Conservation (phyloP, 2,329 filamentous ascomycete species). For the Stemphylium vesicarium region DNA sequence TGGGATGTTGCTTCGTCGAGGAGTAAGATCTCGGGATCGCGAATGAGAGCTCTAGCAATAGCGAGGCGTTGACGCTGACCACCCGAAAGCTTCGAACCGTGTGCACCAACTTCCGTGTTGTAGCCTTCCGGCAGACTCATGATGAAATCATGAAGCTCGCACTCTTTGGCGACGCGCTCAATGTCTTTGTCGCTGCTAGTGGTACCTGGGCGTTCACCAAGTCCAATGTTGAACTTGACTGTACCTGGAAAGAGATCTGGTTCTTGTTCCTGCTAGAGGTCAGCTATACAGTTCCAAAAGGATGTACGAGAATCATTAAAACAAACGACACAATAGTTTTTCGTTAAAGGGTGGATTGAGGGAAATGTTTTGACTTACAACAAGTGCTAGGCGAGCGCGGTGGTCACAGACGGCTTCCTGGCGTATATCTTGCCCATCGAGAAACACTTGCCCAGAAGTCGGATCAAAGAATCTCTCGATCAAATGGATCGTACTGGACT, state of each 20-base stretch:
- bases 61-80: constrained; percentile 56
- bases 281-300: background rate
- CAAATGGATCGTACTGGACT: constrained; percentile 55
- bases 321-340: too few species aligned
- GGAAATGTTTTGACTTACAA: constrained; percentile 30
- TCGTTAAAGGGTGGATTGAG: too few species aligned
- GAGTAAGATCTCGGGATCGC: constrained; percentile 55
- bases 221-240: constrained; percentile 52
- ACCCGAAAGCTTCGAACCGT: constrained; percentile 53
- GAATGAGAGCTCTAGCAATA: constrained; percentile 54
- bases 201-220: constrained; percentile 46
- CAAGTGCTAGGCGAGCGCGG: constrained; percentile 51
- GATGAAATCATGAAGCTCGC: constrained; percentile 57
- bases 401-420: constrained; percentile 46
- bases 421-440: constrained; percentile 53
- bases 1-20: constrained; percentile 57
- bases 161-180: constrained; percentile 48
- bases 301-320: too few species aligned
- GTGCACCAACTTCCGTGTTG: constrained; percentile 53
- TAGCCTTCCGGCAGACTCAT: constrained; percentile 56
- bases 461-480: constrained; percentile 56
- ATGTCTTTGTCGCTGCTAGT: constrained; percentile 36
- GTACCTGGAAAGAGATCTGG: constrained; percentile 54
- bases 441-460: constrained; percentile 46
- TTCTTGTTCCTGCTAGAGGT: constrained; percentile 46